Evolutionary conservation across 495 filamentous ascomycete genomes (phyloP).

Genomic region (Talaromyces proteolyticus): DNA sequence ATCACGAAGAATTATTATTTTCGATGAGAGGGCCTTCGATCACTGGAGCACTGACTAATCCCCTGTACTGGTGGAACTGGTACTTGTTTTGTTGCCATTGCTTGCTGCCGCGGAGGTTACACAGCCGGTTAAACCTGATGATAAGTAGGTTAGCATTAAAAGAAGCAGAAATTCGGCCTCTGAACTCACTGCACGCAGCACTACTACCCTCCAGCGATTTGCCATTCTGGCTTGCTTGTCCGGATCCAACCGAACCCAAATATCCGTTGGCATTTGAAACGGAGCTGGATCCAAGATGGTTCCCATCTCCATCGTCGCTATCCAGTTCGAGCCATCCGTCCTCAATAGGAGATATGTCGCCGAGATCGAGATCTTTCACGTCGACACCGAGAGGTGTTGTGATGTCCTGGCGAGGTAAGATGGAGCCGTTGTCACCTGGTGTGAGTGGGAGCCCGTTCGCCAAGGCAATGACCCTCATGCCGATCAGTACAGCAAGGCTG

Average conservation of each 20-base stretch:
- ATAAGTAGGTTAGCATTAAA: not conserved
- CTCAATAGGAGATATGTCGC: not conserved
- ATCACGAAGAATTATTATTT: not conserved
- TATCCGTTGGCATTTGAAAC: not conserved
- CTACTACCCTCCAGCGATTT: not conserved
- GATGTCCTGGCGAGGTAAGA: not conserved
- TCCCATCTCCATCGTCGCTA: not conserved
- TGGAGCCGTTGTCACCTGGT: not conserved
- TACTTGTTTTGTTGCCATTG: not conserved
- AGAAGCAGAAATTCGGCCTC: too few relatives aligned
- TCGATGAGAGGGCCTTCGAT: not conserved
- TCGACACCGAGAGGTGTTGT: not conserved
- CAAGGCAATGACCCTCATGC: not conserved
- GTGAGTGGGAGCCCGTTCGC: not conserved
- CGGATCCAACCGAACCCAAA: not conserved
- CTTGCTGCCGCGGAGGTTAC: not conserved
- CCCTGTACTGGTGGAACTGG: not conserved
- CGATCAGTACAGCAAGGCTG: not conserved
- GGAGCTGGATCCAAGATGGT: not conserved
- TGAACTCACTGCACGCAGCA: not conserved
- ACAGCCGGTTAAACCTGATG: not conserved
- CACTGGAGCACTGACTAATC: not conserved
- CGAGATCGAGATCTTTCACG: not conserved
- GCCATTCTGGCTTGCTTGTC: not conserved
- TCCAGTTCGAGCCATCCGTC: not conserved